phyloP scores from a whole-genome alignment of 192 early-diverging fungal genomes.

The Rhizoclosmatium globosum region DNA sequence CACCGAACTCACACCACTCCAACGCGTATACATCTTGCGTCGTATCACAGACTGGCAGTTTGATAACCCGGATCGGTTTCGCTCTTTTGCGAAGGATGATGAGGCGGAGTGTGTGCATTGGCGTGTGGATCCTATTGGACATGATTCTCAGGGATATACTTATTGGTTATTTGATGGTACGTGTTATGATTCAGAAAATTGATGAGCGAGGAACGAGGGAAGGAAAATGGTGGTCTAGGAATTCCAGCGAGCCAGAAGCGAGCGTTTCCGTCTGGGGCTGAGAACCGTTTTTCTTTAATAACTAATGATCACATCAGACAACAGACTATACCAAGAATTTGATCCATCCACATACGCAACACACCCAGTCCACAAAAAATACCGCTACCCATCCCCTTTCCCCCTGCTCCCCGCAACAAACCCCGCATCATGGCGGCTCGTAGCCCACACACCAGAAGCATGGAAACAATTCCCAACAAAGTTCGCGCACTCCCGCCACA shows the following conservation, averaged over 20 bases:
- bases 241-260: no score
- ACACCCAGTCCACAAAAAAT: no score
- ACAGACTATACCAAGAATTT: conserved; percentile 71
- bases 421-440: conserved; percentile 23
- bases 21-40: conserved; percentile 56
- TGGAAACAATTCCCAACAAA: conserved; percentile 71
- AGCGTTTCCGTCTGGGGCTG: no score
- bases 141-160: conserved; percentile 68
- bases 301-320: conserved; percentile 53
- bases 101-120: conserved; percentile 69
- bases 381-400: background rate
- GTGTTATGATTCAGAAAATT: conserved; percentile 4
- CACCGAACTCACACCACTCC: conserved; percentile 53
- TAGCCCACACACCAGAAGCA: conserved; percentile 64
- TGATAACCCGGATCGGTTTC: conserved; percentile 72
- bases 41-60: conserved; percentile 72
- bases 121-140: conserved; percentile 80
- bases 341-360: background rate
- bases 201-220: no score
- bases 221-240: no score
- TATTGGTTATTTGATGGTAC: conserved; percentile 87
- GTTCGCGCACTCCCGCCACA: conserved; percentile 61
- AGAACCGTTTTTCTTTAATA: no score
- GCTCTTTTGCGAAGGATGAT: conserved; percentile 54
- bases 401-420: no score